Percentiles rank a stretch among this genome's conserved stretches.
Conservation (phyloP, 2,329 filamentous ascomycete genomes). For the Clonostachys byssicola region DNA sequence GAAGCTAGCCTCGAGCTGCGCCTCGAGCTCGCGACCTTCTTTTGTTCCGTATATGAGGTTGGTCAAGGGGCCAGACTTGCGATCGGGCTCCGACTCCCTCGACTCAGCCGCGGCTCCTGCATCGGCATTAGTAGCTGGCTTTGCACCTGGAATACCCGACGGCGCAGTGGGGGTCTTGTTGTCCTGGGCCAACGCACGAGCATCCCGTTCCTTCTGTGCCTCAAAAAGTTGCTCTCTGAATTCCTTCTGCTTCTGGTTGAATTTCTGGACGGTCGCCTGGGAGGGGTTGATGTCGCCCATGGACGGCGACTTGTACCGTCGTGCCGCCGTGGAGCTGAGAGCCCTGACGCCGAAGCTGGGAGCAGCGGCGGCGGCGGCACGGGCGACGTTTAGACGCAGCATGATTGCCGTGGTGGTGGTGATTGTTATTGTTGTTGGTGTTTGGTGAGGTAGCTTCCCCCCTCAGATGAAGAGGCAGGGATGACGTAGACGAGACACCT, state of each 20-base stretch:
- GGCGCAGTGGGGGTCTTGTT: slow-evolving; percentile 19
- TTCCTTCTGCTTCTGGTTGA: slow-evolving; percentile 78
- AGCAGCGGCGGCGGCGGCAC: slow-evolving; percentile 31
- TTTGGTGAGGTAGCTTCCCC: not conserved
- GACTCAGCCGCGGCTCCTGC: slow-evolving; percentile 47
- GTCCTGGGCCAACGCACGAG: slow-evolving; percentile 61
- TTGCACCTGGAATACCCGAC: slow-evolving; percentile 6
- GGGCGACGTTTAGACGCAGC: slow-evolving; percentile 47
- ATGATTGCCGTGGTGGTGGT: slow-evolving; percentile 27
- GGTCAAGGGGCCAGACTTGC: slow-evolving; percentile 70
- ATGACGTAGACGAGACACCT: not conserved
- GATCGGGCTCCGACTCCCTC: slow-evolving; percentile 51
- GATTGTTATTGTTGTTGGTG: not conserved
- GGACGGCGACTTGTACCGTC: slow-evolving; percentile 56
- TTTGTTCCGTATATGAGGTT: slow-evolving; percentile 96
- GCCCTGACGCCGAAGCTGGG: slow-evolving; percentile 47
- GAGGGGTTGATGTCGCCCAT: slow-evolving; percentile 74
- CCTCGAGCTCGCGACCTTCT: slow-evolving; percentile 89
- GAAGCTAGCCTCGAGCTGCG: slow-evolving; percentile 94
- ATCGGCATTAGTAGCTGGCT: slow-evolving; percentile 31
- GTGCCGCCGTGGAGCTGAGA: slow-evolving; percentile 49
- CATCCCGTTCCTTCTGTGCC: slow-evolving; percentile 77
- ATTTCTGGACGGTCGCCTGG: slow-evolving; percentile 65
- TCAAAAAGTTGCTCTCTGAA: slow-evolving; percentile 80
- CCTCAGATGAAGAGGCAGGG: not conserved